Percentiles rank a stretch among this genome's conserved stretches.
phyloP scores from a whole-genome alignment of 1,139 yeast species.

The Hanseniaspora gamundiae region DNA sequence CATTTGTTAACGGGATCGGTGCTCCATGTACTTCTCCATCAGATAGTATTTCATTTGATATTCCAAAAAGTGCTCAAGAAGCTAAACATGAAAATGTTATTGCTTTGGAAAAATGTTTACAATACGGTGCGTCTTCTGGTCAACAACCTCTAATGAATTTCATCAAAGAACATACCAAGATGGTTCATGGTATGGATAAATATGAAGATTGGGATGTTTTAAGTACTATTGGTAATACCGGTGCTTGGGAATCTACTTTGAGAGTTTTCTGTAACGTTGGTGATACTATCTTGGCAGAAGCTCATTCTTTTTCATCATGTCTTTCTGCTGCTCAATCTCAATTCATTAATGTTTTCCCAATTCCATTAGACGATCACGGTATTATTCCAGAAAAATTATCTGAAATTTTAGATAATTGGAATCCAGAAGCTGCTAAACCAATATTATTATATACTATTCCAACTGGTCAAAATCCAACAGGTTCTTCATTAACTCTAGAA shows the following conservation, averaged over 20 bases:
- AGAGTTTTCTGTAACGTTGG: conserved; percentile 73
- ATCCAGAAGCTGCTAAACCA: conserved; percentile 52
- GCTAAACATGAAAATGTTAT: conserved; percentile 38
- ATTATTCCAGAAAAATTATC: conserved; percentile 65
- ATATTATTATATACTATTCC: conserved; percentile 75
- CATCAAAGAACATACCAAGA: conserved; percentile 64
- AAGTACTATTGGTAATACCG: conserved; percentile 72
- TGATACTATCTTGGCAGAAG: conserved; percentile 72
- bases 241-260: conserved; percentile 75
- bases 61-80: conserved; percentile 32
- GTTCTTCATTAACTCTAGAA: conserved; percentile 59
- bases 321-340: conserved; percentile 70
- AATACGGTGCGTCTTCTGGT: conserved; percentile 81
- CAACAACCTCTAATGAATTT: conserved; percentile 55
- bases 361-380: conserved; percentile 70
- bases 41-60: conserved; percentile 32
- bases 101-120: conserved; percentile 75
- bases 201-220: conserved; percentile 59
- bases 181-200: conserved; percentile 42
- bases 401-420: conserved; percentile 57
- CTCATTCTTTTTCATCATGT: conserved; percentile 72
- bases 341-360: conserved; percentile 59
- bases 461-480: conserved; percentile 95
- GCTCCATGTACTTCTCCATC: conserved; percentile 42
- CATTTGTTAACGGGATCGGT: conserved; percentile 65